phyloP scores from a whole-genome alignment of 1,284 basidiomycete species.

The Afroboletus lepidellus region DNA sequence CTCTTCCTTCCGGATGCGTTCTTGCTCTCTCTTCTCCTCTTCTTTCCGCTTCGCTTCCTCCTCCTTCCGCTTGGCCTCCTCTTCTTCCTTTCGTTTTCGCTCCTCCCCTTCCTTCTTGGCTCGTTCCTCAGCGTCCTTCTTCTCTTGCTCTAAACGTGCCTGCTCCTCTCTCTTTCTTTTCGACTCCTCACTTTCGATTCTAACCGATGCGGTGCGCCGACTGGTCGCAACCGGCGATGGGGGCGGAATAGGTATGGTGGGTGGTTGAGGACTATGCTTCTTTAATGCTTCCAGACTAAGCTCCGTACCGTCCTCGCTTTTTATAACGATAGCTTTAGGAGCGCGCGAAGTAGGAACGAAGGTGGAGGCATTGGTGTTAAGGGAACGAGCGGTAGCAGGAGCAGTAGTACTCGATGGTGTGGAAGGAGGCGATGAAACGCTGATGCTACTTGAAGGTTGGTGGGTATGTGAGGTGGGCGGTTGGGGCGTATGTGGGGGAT shows the following conservation, averaged over 20 bases:
- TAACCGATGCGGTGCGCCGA: slow-evolving; percentile 38
- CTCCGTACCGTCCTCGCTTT: slow-evolving; percentile 54
- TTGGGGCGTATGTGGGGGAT: slow-evolving; percentile 48
- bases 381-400: slow-evolving; percentile 40
- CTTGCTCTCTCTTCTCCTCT: slow-evolving; percentile 37
- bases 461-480: slow-evolving; percentile 51
- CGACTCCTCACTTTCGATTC: slow-evolving; percentile 59
- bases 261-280: slow-evolving; percentile 43
- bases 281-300: slow-evolving; percentile 54
- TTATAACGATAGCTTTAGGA: slow-evolving; percentile 38
- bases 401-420: slow-evolving; percentile 57
- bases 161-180: slow-evolving; percentile 51
- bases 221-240: slow-evolving; percentile 38
- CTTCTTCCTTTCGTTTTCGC: slow-evolving; percentile 41
- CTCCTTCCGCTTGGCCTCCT: slow-evolving; percentile 34
- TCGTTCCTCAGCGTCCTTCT: slow-evolving; percentile 38
- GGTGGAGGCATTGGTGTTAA: slow-evolving; percentile 60
- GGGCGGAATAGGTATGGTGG: slow-evolving; percentile 44
- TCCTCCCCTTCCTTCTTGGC: slow-evolving; percentile 34
- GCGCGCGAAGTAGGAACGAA: slow-evolving; percentile 53
- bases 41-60: slow-evolving; percentile 33
- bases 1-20: slow-evolving; percentile 37
- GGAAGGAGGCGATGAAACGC: slow-evolving; percentile 64
- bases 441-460: slow-evolving; percentile 46
- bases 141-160: slow-evolving; percentile 45